A percentile compares a stretch with the other conserved stretches of the same genome.
Conservation (phyloP, 306 rosid genomes). For the Vigna nakashimae region DNA sequence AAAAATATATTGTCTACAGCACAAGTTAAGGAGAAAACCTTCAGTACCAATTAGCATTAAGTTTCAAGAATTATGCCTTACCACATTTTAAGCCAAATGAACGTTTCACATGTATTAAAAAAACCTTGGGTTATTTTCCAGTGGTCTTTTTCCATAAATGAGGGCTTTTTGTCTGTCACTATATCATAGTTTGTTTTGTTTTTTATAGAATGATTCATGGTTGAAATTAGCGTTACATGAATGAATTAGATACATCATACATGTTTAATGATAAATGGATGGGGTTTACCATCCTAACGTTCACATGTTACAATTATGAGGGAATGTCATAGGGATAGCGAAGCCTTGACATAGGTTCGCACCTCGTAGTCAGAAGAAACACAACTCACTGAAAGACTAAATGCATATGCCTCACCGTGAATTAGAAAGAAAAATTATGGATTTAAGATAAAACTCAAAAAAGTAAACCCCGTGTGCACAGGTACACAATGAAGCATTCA, state of each 20-base stretch:
- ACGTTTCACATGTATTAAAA: not conserved
- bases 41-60: not conserved
- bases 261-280: not conserved
- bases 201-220: not conserved
- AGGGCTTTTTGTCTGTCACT: not conserved
- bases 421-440: not conserved
- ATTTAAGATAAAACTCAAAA: constrained; percentile 1
- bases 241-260: not conserved
- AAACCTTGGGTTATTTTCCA: not conserved
- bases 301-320: not conserved
- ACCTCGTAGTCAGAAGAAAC: not conserved
- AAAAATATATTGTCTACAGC: not conserved
- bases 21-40: not conserved
- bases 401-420: not conserved
- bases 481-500: constrained; percentile 17
- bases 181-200: not conserved
- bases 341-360: not conserved
- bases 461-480: not conserved
- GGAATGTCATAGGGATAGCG: not conserved
- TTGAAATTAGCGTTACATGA: not conserved
- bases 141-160: not conserved
- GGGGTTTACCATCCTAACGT: not conserved
- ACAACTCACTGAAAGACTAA: not conserved
- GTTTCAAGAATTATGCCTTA: not conserved
- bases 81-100: not conserved